Percentiles rank a stretch among this genome's conserved stretches.
phyloP scores from a whole-genome alignment of 2,329 filamentous ascomycete genomes.

The Clonostachys sp. region DNA sequence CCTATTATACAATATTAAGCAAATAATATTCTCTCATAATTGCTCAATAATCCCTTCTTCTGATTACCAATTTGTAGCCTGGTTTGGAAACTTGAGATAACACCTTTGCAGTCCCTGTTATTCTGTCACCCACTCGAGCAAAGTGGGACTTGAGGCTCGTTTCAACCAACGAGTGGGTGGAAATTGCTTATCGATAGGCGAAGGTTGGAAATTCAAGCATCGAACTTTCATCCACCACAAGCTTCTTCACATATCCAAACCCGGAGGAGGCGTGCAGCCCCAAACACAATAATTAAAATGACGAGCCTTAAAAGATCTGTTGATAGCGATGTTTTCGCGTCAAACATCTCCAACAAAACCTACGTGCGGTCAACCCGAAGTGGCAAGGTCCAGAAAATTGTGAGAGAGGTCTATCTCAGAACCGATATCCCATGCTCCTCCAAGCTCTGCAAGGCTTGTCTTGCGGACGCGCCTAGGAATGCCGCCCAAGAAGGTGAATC shows the following conservation, averaged over 20 bases:
- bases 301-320: conserved; percentile 59
- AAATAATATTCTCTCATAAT: no score
- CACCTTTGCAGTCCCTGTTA: no score
- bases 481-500: conserved; percentile 69
- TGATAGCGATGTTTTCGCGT: conserved; percentile 47
- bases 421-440: conserved; percentile 98
- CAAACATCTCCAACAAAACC: conserved; percentile 89
- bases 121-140: no score
- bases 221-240: neutral
- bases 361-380: conserved; percentile 92
- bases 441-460: conserved; percentile 74
- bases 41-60: no score
- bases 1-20: no score
- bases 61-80: no score
- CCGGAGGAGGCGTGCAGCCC: conserved; percentile 5
- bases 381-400: conserved; percentile 98
- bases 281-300: conserved; percentile 32
- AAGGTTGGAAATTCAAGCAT: neutral
- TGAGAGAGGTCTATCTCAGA: conserved; percentile 90
- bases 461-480: conserved; percentile 70
- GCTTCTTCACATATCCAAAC: neutral
- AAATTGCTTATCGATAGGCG: neutral
- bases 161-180: no score
- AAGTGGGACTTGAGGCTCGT: no score
- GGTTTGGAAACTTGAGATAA: no score